A percentile compares a stretch with the other conserved stretches of the same genome.
phyloP scores from a whole-genome alignment of 345 rosid genomes.

The Psidium guajava region DNA sequence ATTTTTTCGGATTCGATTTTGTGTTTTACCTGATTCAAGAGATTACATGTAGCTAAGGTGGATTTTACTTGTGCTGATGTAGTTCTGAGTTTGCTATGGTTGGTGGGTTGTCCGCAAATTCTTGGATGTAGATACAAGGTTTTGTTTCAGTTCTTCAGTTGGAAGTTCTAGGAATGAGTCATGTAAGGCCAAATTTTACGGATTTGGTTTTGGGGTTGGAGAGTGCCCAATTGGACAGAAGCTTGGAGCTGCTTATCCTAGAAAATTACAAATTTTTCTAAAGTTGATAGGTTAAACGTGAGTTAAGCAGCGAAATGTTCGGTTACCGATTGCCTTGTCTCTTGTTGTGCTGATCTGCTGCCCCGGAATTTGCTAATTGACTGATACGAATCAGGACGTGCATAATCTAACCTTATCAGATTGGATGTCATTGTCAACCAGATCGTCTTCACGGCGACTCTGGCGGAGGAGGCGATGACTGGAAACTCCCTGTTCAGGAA shows the following conservation, averaged over 20 bases:
- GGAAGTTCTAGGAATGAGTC: not conserved
- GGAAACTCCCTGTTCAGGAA: constrained; percentile 77
- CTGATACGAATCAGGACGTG: not conserved
- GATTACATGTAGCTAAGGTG: not conserved
- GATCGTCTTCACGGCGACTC: constrained; percentile 78
- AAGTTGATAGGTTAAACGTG: not conserved
- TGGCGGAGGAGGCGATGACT: constrained; percentile 55
- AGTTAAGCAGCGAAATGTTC: not conserved
- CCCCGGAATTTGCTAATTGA: not conserved
- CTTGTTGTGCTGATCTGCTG: not conserved
- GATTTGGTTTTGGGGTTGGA: not conserved
- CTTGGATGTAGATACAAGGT: not conserved
- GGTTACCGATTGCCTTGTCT: not conserved
- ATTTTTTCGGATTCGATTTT: not conserved
- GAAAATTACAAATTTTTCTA: not conserved
- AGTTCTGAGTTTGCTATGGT: not conserved
- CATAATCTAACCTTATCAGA: not conserved
- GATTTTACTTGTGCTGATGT: not conserved
- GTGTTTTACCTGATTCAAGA: not conserved
- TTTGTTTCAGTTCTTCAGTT: not conserved
- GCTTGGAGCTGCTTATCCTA: not conserved
- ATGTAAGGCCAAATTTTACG: not conserved
- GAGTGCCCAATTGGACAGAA: not conserved
- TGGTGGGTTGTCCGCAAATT: not conserved
- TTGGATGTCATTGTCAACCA: constrained; percentile 7